Conservation (phyloP, 352 stramenopile species). For the Pythium folliculosum region DNA sequence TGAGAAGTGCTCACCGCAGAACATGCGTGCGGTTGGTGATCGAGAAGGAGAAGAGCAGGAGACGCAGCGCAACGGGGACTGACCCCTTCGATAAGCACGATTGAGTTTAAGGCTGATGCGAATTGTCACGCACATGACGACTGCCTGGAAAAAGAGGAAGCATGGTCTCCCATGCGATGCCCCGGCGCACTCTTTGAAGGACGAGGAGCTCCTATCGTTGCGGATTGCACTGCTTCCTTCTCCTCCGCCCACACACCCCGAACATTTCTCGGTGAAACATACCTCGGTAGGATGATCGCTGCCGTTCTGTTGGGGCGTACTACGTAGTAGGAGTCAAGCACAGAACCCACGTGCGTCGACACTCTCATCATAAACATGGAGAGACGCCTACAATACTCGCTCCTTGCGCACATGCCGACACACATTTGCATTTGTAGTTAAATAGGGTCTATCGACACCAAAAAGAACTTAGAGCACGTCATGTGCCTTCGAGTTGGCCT, state of each 20-base stretch:
- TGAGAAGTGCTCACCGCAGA: background rate
- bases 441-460: constrained; percentile 9
- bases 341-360: too few species aligned
- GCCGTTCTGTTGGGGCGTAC: background rate
- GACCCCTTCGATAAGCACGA: background rate
- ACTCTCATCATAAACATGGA: too few species aligned
- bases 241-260: too few species aligned
- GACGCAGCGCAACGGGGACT: background rate
- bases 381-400: background rate
- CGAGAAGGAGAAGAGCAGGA: constrained; percentile 1
- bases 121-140: constrained; percentile 5
- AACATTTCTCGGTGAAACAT: too few species aligned
- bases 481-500: too few species aligned
- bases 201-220: too few species aligned
- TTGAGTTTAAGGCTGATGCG: constrained; percentile 25
- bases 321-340: background rate
- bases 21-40: too few species aligned
- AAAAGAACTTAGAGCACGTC: background rate
- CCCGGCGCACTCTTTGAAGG: background rate
- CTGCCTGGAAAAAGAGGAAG: constrained; percentile 1
- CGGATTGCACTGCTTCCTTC: too few species aligned
- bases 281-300: background rate
- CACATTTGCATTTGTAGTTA: constrained; percentile 2
- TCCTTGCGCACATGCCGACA: background rate
- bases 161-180: background rate